These are phyloP conservation scores for Pestalotiopsis sp. DNA, from an alignment of 2,329 filamentous ascomycete species.

Conservation along the genomic window DNA sequence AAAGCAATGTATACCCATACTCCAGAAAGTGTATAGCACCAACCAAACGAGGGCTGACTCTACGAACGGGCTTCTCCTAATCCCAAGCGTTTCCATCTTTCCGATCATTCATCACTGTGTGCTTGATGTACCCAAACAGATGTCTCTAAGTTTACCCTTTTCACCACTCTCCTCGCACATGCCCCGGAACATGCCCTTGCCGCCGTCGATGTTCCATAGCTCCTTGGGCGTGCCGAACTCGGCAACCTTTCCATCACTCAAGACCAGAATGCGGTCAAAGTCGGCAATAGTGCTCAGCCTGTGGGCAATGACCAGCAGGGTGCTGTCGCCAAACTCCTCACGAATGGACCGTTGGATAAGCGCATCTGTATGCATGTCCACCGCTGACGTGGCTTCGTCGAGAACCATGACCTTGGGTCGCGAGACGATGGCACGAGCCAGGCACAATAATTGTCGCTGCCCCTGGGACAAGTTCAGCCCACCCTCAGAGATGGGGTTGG, in stretches of 20 bases:
- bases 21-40: no score
- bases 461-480: conserved; percentile 76
- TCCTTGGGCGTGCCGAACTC: conserved; percentile 68
- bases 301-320: conserved; percentile 74
- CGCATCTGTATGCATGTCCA: conserved; percentile 75
- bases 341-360: conserved; percentile 74
- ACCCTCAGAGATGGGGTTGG: conserved; percentile 66
- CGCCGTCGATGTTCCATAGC: conserved; percentile 46
- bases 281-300: conserved; percentile 75
- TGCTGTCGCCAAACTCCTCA: conserved; percentile 68
- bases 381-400: conserved; percentile 77
- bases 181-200: conserved; percentile 54
- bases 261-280: conserved; percentile 72
- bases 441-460: conserved; percentile 73
- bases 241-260: conserved; percentile 65
- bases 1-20: not conserved
- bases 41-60: not conserved
- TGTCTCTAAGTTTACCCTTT: conserved; percentile 49
- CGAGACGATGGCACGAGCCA: conserved; percentile 71
- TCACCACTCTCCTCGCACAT: conserved; percentile 65
- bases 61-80: not conserved
- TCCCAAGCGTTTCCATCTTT: not conserved
- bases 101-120: not conserved
- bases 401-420: conserved; percentile 77
- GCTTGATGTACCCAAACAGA: conserved; percentile 35